Evolutionary conservation across 345 rosid genomes (phyloP), one percentile per base, ranked within the genome.

Genomic region (Brassica juncea): DNA sequence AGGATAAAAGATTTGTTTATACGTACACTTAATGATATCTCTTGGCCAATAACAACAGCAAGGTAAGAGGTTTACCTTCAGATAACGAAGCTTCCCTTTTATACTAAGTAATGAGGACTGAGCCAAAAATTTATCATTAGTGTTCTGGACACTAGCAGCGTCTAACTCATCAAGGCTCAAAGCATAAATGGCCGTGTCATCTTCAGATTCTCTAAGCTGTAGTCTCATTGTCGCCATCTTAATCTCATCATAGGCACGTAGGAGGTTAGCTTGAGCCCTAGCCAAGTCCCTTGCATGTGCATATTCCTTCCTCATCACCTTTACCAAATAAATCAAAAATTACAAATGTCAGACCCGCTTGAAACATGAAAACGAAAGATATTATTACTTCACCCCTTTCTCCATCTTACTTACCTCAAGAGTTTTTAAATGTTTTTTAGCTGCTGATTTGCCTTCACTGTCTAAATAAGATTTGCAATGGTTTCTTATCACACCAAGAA

Each of bases 291-390:
- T 90, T 49, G 99, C 94, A 82, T 84, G 84, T 12, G 81, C 84
- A 79, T 92, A 89, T 78, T 94, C 99, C 90, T 92, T 92, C 74
- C 98, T 82, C 99, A 94, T 92, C 78, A 80, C 88, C 97, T 90
- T 76, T 15, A 68, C 27, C 37, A 75, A n/a, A 77, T 74, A 19
- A 19, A 19, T 19, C 0, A 19, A 19, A 44, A 71, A 69, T 31
- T 28, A 55, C 74, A 19, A 70, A 81, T 16, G 62, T 81, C 84
- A 84, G 75, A 84, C 65, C 27, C 82, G 44, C 16, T 39, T 71
- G 16, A 55, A 71, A 76, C 80, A 19, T 68, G 60, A 74, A 55
- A 71, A 25, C 14, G 65, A 16, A 60, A 27, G 52, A 62, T 15
- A 15, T 23, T 21, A 57, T 3, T 19, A 28, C 71, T 19, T 54